Evolutionary conservation across 140 eudicot genomes (phyloP).

Genomic region (Oenanthe javanica): DNA sequence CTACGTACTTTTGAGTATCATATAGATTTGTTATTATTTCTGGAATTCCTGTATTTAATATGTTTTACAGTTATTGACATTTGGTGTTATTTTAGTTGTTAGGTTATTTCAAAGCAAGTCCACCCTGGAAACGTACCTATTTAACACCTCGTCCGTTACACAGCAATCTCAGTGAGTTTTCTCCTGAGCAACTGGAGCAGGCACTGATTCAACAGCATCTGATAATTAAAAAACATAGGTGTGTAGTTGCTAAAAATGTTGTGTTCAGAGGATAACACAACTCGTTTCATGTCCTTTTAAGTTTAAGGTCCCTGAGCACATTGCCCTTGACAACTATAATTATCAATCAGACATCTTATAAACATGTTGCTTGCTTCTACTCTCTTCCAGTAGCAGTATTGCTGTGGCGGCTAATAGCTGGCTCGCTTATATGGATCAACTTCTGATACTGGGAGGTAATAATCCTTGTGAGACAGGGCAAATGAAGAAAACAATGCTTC

Average conservation of each 20-base stretch:
- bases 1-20: neutral
- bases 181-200: slow-evolving; percentile 44
- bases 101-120: slow-evolving; percentile 29
- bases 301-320: slow-evolving; percentile 1
- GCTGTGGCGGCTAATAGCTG: slow-evolving; percentile 69
- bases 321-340: neutral
- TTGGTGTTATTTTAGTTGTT: slow-evolving; percentile 41
- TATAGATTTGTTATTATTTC: neutral
- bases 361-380: too few relatives aligned
- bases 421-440: slow-evolving; percentile 57
- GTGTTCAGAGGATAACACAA: too few relatives aligned
- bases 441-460: slow-evolving; percentile 43
- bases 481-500: slow-evolving; percentile 30
- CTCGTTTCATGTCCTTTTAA: neutral
- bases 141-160: slow-evolving; percentile 28
- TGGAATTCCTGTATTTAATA: neutral
- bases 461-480: slow-evolving; percentile 17
- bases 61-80: too few relatives aligned
- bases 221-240: slow-evolving; percentile 45
- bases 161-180: too few relatives aligned
- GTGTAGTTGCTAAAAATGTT: slow-evolving; percentile 3
- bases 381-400: slow-evolving; percentile 43
- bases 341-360: neutral
- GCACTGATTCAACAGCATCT: slow-evolving; percentile 38
- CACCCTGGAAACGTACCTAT: slow-evolving; percentile 51